Percentiles rank a stretch among this genome's conserved stretches.
Evolutionary conservation across 1,284 basidiomycete species (phyloP).

Genomic region (Sporisorium iseilematis-ciliati): DNA sequence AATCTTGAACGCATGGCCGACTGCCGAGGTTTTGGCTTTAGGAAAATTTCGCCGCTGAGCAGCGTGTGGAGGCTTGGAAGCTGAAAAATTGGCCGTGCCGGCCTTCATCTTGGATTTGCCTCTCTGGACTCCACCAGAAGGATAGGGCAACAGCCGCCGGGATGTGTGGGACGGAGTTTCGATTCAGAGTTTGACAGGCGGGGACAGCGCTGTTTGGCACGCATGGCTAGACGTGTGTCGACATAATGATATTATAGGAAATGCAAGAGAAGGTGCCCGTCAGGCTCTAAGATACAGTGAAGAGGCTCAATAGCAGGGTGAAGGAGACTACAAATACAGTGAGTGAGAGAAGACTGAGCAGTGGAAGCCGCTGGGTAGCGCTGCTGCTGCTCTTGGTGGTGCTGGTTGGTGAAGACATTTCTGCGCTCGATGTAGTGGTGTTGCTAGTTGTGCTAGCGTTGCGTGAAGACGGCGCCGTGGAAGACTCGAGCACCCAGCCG

Average conservation of each 20-base stretch:
- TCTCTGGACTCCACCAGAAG: slow-evolving; percentile 1
- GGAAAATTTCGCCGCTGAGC: too few species aligned
- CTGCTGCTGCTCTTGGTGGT: slow-evolving; percentile 7
- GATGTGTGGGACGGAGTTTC: not conserved
- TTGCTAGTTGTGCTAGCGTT: slow-evolving; percentile 12
- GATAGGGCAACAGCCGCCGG: not conserved
- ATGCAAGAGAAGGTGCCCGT: not conserved
- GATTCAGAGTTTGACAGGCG: not conserved
- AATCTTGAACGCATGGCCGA: not conserved
- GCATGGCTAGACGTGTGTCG: not conserved
- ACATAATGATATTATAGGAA: not conserved
- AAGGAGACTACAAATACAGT: not conserved
- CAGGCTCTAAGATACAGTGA: not conserved
- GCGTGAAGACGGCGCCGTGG: slow-evolving; percentile 6
- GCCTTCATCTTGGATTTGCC: not conserved
- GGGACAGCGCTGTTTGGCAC: slow-evolving; percentile 4
- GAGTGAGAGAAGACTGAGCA: not conserved
- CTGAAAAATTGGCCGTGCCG: not conserved
- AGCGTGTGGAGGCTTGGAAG: slow-evolving; percentile 1
- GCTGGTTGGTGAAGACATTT: slow-evolving; percentile 1
- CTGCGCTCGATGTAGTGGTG: slow-evolving; percentile 1
- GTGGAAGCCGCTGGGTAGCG: not conserved
- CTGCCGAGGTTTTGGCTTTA: too few species aligned
- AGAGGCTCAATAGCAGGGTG: not conserved
- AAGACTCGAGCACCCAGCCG: slow-evolving; percentile 77